phyloP scores from a whole-genome alignment of 495 filamentous ascomycete species.

The Rusavskia elegans region DNA sequence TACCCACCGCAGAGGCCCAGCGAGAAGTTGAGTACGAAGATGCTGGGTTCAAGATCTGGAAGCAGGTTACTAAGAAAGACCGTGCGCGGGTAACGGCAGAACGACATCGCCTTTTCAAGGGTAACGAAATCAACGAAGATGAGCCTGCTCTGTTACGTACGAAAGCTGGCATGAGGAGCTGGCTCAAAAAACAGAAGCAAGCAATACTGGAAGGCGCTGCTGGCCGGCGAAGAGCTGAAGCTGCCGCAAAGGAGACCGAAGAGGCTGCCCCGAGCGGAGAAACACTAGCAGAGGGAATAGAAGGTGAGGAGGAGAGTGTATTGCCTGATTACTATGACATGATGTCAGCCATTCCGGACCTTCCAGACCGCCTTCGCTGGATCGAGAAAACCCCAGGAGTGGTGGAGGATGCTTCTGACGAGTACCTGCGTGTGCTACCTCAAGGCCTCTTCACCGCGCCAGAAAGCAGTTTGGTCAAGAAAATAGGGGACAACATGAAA shows the following conservation, averaged over 20 bases:
- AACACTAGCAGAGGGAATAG: slow-evolving; percentile 82
- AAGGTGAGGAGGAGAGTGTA: slow-evolving; percentile 58
- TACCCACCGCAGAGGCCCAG: slow-evolving; percentile 14
- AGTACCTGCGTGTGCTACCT: slow-evolving; percentile 59
- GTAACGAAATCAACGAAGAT: slow-evolving; percentile 69
- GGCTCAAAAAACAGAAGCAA: slow-evolving; percentile 57
- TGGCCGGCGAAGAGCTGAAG: slow-evolving; percentile 30
- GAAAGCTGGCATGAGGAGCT: slow-evolving; percentile 64
- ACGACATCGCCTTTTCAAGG: slow-evolving; percentile 67
- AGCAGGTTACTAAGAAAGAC: slow-evolving; percentile 94
- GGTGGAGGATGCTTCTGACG: slow-evolving; percentile 69
- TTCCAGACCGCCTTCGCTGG: slow-evolving; percentile 64
- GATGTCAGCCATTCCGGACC: slow-evolving; percentile 69
- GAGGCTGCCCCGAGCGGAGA: slow-evolving; percentile 40
- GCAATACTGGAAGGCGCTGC: slow-evolving; percentile 29
- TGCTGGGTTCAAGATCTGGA: slow-evolving; percentile 92
- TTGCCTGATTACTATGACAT: slow-evolving; percentile 91
- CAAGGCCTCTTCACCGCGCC: slow-evolving; percentile 64
- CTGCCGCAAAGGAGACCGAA: slow-evolving; percentile 25
- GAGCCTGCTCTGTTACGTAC: slow-evolving; percentile 74
- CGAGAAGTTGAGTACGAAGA: slow-evolving; percentile 55
- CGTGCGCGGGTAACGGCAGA: slow-evolving; percentile 69
- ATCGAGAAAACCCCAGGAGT: slow-evolving; percentile 73
- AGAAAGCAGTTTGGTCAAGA: slow-evolving; percentile 56
- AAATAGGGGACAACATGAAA: slow-evolving; percentile 76